Percentiles rank a stretch among this genome's conserved stretches.
These are phyloP conservation scores for Penicillium freii DNA, from an alignment of 2,329 filamentous ascomycete species.

Conservation along the genomic window DNA sequence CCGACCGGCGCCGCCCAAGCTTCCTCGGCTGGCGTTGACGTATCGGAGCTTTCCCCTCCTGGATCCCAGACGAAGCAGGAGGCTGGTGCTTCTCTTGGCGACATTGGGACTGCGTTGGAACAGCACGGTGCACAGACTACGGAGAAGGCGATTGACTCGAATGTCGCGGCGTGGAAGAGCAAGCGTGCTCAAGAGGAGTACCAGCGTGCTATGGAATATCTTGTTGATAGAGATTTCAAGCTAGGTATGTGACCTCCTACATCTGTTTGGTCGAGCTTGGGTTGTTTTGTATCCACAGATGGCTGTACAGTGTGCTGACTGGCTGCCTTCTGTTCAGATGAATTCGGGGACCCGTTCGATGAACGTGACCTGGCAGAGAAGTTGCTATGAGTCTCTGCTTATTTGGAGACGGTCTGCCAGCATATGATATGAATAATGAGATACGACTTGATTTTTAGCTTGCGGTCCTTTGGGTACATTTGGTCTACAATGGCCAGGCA, in stretches of 20 bases:
- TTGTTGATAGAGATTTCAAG: constrained; percentile 55
- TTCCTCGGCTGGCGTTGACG: constrained; percentile 25
- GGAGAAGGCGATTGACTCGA: constrained; percentile 39
- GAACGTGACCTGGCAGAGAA: constrained; percentile 39
- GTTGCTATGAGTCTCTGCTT: constrained; percentile 12
- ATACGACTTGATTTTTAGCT: constrained; percentile 17
- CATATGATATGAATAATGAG: constrained; percentile 29
- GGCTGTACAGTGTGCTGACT: background rate
- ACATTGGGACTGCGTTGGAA: constrained; percentile 4
- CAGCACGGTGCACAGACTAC: constrained; percentile 1
- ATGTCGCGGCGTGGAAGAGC: constrained; percentile 54
- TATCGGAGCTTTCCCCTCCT: constrained; percentile 55
- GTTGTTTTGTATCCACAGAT: background rate
- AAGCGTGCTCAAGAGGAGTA: constrained; percentile 59
- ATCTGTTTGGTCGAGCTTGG: background rate
- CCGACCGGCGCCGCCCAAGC: constrained; percentile 34
- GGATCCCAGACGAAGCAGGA: constrained; percentile 47
- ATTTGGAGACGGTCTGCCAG: constrained; percentile 2
- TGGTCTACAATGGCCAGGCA: no score
- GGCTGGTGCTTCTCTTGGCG: constrained; percentile 5
- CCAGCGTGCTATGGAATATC: constrained; percentile 48
- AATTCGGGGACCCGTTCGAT: constrained; percentile 49
- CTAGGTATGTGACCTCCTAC: constrained; percentile 37
- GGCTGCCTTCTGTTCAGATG: constrained; percentile 30
- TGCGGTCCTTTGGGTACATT: background rate